phyloP scores from a whole-genome alignment of 2,329 filamentous ascomycete species.

The Xylariaceae sp. region DNA sequence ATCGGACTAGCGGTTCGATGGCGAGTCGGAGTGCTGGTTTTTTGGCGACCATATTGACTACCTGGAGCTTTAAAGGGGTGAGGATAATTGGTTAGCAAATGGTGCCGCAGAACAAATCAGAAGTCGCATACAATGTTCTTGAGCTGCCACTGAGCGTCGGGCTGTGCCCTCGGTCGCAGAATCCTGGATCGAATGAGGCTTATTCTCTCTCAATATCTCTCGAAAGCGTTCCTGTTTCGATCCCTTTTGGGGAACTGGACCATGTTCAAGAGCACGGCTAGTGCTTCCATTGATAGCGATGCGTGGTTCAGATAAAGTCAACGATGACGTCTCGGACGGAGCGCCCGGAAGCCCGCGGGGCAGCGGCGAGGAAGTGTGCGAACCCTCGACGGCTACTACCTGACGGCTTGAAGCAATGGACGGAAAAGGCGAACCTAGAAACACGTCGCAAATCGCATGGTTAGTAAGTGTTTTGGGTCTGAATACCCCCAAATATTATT shows the following conservation, averaged over 20 bases:
- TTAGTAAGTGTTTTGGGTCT: constrained; percentile 3
- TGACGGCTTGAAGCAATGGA: constrained; percentile 1
- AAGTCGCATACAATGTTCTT: constrained; percentile 10
- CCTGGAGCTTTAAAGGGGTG: constrained; percentile 7
- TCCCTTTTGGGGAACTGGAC: constrained; percentile 24
- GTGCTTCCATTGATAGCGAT: not conserved
- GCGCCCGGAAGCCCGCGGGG: not conserved
- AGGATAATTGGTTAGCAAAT: not conserved
- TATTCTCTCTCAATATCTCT: constrained; percentile 18
- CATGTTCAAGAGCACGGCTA: constrained; percentile 4
- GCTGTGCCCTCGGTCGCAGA: not conserved
- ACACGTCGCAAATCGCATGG: not conserved
- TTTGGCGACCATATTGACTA: not conserved
- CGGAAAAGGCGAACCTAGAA: constrained; percentile 4
- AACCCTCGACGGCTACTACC: constrained; percentile 5
- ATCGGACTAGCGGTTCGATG: not conserved
- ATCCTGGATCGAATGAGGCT: not conserved
- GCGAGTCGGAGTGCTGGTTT: not conserved
- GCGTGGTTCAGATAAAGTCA: not conserved
- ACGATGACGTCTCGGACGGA: not conserved
- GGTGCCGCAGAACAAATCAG: not conserved
- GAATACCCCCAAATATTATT: not conserved
- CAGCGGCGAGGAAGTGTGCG: not conserved
- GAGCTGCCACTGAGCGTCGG: not conserved
- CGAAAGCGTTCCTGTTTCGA: constrained; percentile 29